Evolutionary conservation across 169 alveolate genomes (phyloP).

Genomic region (Eimeria nieschulzi): DNA sequence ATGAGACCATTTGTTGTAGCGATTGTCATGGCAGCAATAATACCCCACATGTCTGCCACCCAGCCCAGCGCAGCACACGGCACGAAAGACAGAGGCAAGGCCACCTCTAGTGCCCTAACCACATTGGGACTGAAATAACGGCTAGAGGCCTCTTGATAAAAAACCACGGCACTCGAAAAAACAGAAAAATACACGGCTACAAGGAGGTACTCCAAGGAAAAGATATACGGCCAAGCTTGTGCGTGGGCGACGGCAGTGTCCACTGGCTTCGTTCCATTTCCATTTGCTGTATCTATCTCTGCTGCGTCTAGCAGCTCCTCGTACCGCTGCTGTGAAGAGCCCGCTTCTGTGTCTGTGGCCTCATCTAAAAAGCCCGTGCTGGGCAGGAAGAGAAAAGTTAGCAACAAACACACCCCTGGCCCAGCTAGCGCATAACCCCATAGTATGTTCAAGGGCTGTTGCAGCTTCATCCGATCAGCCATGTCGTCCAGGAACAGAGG

Average conservation of each 20-base stretch:
- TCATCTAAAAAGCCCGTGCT: constrained; percentile 1
- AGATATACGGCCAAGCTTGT: constrained; percentile 13
- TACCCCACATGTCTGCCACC: constrained; percentile 56
- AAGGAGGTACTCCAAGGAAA: constrained; percentile 2
- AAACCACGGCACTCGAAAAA: constrained; percentile 18
- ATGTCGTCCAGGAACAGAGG: constrained; percentile 21
- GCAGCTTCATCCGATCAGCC: background rate
- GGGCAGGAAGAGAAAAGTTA: constrained; percentile 35
- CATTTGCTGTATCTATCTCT: background rate
- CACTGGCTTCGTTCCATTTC: background rate
- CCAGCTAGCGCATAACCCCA: constrained; percentile 7
- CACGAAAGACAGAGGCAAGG: constrained; percentile 1
- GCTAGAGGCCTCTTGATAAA: constrained; percentile 40
- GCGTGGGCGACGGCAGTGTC: background rate
- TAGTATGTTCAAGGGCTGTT: background rate
- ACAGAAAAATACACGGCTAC: constrained; percentile 22
- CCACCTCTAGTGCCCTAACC: background rate
- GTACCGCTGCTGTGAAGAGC: background rate
- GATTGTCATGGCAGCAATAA: constrained; percentile 41
- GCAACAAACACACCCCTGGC: constrained; percentile 11
- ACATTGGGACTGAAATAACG: background rate
- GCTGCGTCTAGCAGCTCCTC: background rate
- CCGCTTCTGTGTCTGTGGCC: background rate
- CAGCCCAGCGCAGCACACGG: constrained; percentile 40
- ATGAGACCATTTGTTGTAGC: constrained; percentile 76